A percentile compares a stretch with the other conserved stretches of the same genome.
Evolutionary conservation across 108 stramenopile species (phyloP).

Genomic region (Nitzschia sp.): DNA sequence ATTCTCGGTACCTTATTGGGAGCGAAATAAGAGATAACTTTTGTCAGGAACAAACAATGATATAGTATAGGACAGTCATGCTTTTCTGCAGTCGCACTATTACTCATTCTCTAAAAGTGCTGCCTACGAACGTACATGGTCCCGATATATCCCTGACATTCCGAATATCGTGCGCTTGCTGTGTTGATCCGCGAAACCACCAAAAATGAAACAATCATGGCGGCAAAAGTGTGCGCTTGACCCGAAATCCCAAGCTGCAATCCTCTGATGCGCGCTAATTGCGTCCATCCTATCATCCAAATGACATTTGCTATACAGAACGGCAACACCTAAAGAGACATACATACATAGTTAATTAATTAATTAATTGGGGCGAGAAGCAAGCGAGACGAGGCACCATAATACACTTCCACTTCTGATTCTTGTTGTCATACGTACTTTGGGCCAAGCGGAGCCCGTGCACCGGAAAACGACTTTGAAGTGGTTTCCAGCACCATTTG

Average conservation of each 20-base stretch:
- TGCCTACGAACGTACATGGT: neutral
- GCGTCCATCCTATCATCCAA: neutral
- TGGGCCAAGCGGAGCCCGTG: conserved; percentile 28
- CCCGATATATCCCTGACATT: neutral
- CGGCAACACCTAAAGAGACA: conserved; percentile 14
- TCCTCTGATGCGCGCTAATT: neutral
- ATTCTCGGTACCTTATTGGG: neutral
- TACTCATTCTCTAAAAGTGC: too few relatives aligned
- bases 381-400: neutral
- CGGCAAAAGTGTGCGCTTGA: conserved; percentile 31
- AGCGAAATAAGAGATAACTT: neutral
- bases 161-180: conserved; percentile 24
- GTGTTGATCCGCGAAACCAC: conserved; percentile 32
- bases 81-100: too few relatives aligned
- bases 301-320: conserved; percentile 19
- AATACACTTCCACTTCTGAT: neutral
- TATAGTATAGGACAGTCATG: too few relatives aligned
- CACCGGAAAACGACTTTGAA: conserved; percentile 20
- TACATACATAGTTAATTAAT: neutral
- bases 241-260: conserved; percentile 17
- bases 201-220: conserved; percentile 41
- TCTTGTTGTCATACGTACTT: conserved; percentile 9
- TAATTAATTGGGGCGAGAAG: too few relatives aligned
- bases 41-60: too few relatives aligned
- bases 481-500: conserved; percentile 22